phyloP scores from a whole-genome alignment of 2,329 filamentous ascomycete genomes.

The Alternaria tenuissima region DNA sequence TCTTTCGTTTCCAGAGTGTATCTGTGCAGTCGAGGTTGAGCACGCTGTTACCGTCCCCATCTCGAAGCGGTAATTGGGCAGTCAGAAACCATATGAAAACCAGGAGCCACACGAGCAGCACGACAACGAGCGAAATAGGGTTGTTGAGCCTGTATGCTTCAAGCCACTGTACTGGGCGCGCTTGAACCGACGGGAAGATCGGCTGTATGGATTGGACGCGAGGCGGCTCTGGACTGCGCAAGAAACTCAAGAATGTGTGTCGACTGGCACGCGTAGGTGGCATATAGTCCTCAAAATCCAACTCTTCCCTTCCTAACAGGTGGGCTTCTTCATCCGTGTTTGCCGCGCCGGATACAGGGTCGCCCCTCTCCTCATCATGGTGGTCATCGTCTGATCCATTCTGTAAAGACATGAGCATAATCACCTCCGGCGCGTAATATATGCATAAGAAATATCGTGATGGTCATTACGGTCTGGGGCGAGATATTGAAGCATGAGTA shows the following conservation, averaged over 20 bases:
- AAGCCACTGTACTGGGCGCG: constrained; percentile 68
- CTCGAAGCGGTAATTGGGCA: constrained; percentile 63
- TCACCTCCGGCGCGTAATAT: neutral
- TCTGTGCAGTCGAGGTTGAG: constrained; percentile 72
- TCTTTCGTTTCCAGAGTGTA: constrained; percentile 74
- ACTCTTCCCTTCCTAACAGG: constrained; percentile 35
- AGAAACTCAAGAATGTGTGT: constrained; percentile 38
- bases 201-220: constrained; percentile 55
- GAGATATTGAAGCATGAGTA: neutral
- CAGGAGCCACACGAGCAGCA: constrained; percentile 71
- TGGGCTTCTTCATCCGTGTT: constrained; percentile 41
- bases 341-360: constrained; percentile 10
- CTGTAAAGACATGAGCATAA: constrained; percentile 8
- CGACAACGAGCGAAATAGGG: constrained; percentile 62
- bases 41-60: constrained; percentile 72
- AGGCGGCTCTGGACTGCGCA: constrained; percentile 55
- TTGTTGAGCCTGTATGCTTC: constrained; percentile 57
- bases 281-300: constrained; percentile 35
- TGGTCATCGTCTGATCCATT: neutral
- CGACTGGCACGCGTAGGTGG: constrained; percentile 11
- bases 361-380: constrained; percentile 16
- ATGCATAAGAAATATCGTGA: neutral
- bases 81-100: constrained; percentile 72
- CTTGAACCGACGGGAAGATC: constrained; percentile 71
- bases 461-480: neutral